Evolutionary conservation across 108 stramenopile species (phyloP).

Genomic region (Conticribra guillardii): DNA sequence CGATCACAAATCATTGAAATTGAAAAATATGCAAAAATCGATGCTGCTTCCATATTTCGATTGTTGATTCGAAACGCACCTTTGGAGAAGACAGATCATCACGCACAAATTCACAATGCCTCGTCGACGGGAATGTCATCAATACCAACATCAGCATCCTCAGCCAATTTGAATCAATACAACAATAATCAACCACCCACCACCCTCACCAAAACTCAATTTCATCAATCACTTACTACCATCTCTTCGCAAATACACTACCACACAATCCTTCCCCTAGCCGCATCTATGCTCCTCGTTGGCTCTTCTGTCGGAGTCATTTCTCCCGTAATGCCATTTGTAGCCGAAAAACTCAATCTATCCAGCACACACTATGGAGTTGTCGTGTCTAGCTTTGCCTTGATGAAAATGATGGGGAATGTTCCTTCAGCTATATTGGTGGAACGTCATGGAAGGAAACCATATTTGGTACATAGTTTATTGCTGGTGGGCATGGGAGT

Average conservation of each 20-base stretch:
- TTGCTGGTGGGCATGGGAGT: constrained; percentile 76
- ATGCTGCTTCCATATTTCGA: constrained; percentile 30
- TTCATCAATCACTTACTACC: constrained; percentile 26
- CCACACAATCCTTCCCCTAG: constrained; percentile 68
- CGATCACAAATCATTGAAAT: constrained; percentile 6
- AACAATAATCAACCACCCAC: neutral
- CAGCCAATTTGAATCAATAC: neutral
- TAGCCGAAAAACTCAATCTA: constrained; percentile 75
- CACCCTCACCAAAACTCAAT: constrained; percentile 45
- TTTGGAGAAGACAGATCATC: neutral
- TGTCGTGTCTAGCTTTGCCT: constrained; percentile 83
- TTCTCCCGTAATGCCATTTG: constrained; percentile 83
- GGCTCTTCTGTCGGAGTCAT: constrained; percentile 82
- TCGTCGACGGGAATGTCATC: neutral
- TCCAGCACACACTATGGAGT: constrained; percentile 76
- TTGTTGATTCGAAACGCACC: constrained; percentile 8
- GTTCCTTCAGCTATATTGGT: constrained; percentile 86
- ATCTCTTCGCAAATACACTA: constrained; percentile 58
- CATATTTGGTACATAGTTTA: constrained; percentile 79
- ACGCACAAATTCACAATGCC: neutral
- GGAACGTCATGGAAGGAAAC: constrained; percentile 87
- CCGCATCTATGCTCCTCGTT: constrained; percentile 82
- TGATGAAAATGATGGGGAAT: constrained; percentile 88
- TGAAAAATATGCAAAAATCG: constrained; percentile 17
- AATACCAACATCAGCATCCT: neutral